Evolutionary conservation across 805 yeast species (phyloP).

Genomic region (Wickerhamiella cacticola): DNA sequence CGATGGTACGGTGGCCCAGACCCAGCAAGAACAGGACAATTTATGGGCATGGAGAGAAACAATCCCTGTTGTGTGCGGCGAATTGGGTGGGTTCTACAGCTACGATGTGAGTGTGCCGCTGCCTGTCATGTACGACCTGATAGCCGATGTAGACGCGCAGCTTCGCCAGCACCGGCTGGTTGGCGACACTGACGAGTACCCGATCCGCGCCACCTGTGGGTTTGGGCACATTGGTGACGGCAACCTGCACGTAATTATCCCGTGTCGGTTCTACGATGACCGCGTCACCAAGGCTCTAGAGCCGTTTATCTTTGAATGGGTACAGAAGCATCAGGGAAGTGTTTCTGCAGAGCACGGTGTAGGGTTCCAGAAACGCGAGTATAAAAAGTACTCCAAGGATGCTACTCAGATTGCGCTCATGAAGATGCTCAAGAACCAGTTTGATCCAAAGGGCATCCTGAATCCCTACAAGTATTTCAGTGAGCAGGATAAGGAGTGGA

Average conservation of each 20-base stretch:
- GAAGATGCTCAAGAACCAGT: conserved; percentile 61
- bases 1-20: conserved; percentile 14
- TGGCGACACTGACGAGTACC: conserved; percentile 26
- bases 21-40: conserved; percentile 10
- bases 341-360: conserved; percentile 93
- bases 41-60: conserved; percentile 15
- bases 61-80: conserved; percentile 10
- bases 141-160: conserved; percentile 9
- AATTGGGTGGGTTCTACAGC: conserved; percentile 11
- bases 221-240: conserved; percentile 97
- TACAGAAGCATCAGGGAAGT: conserved; percentile 49
- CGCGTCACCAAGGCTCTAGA: conserved; percentile 67
- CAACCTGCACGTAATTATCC: conserved; percentile 79
- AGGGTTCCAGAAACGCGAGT: conserved; percentile 88
- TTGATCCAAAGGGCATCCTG: conserved; percentile 82
- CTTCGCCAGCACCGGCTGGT: conserved; percentile 3
- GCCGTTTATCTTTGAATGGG: conserved; percentile 90
- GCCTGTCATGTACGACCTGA: conserved; percentile 14
- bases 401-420: conserved; percentile 59
- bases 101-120: conserved; percentile 15
- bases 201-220: conserved; percentile 81
- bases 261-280: conserved; percentile 69
- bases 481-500: neutral
- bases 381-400: conserved; percentile 68
- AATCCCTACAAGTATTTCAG: conserved; percentile 84